Evolutionary conservation across 345 rosid species (phyloP), one percentile per base, ranked within the genome.

Genomic region (Cardamine resedifolia): DNA sequence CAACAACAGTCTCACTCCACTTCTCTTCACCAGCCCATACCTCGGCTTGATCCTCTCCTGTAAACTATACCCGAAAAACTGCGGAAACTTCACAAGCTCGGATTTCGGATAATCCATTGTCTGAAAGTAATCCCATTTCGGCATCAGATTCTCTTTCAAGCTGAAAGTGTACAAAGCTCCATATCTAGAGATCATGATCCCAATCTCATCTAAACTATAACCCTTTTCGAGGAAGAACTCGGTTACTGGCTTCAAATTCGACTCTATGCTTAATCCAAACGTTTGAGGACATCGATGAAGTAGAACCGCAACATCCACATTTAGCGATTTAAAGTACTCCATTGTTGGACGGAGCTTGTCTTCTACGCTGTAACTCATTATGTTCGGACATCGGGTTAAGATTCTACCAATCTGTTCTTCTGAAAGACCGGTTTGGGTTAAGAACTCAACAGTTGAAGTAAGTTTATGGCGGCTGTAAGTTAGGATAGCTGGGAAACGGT

Each of bases 41-140:
- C 98, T 81, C 12, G 98, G 96, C 79, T 88, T 93, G 70, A 93
- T 88, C 84, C 97, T 86, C 58, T 78, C 88, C 45, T 83, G 88
- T 75, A 93, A 82, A 71, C 93, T 93, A 62, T 90, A 93, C 53
- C 98, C 96, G 12, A 93, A 93, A 82, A 84, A 93, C 72, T 93
- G 93, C 28, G 96, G 98, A 58, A 90, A 90, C 73, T 90, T 90
- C 24, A 90, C 87, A 2, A 93, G 94, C 78, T 90, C 97, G 3
- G 87, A 76, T 19, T 71, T 86, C 2, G 89, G 77, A 79, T 88
- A 93, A 64, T 86, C 97, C 96, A 86, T 88, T 33, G 89, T 90
- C 77, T 87, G 78, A 85, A 87, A 93, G 79, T 85, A 93, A 41
- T 93, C 92, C 98, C 98, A 93, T 76, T 93, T 93, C 3, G 90